phyloP scores from a whole-genome alignment of 2,329 filamentous ascomycete species.

The Xylariaceae sp. region DNA sequence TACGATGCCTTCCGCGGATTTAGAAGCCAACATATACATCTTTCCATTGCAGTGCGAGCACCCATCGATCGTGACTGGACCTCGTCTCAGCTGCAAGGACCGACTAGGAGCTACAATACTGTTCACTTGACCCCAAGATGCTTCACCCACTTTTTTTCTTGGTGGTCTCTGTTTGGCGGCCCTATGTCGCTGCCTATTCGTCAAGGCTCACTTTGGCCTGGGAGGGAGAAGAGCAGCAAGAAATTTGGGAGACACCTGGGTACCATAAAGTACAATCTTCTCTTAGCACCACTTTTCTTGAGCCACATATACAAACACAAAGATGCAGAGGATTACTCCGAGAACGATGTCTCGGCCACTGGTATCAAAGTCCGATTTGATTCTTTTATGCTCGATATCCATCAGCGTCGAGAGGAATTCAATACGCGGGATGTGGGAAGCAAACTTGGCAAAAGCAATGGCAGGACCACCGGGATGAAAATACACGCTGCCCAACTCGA shows the following conservation, averaged over 20 bases:
- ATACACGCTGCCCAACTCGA: constrained; percentile 94
- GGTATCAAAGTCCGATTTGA: constrained; percentile 95
- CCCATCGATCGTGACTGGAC: constrained; percentile 86
- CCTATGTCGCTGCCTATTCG: constrained; percentile 92
- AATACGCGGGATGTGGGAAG: constrained; percentile 74
- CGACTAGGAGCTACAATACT: constrained; percentile 84
- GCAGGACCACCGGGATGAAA: constrained; percentile 86
- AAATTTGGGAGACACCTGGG: constrained; percentile 96
- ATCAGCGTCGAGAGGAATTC: constrained; percentile 91
- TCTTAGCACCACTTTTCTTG: constrained; percentile 88
- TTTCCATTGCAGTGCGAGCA: constrained; percentile 87
- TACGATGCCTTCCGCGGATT: constrained; percentile 98
- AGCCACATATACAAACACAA: constrained; percentile 99
- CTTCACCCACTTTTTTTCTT: constrained; percentile 97
- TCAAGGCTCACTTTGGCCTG: constrained; percentile 87
- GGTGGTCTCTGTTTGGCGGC: constrained; percentile 96
- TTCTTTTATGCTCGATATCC: constrained; percentile 95
- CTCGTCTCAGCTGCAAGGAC: constrained; percentile 69
- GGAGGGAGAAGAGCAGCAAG: constrained; percentile 93
- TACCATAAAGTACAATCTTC: constrained; percentile 97
- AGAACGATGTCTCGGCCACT: constrained; percentile 79
- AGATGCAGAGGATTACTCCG: constrained; percentile 80
- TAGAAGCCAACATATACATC: constrained; percentile 91
- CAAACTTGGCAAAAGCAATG: constrained; percentile 71
- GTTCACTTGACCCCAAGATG: constrained; percentile 92